Evolutionary conservation across 2,329 filamentous ascomycete genomes (phyloP).

Genomic region (Ceratocystiopsis sp.): DNA sequence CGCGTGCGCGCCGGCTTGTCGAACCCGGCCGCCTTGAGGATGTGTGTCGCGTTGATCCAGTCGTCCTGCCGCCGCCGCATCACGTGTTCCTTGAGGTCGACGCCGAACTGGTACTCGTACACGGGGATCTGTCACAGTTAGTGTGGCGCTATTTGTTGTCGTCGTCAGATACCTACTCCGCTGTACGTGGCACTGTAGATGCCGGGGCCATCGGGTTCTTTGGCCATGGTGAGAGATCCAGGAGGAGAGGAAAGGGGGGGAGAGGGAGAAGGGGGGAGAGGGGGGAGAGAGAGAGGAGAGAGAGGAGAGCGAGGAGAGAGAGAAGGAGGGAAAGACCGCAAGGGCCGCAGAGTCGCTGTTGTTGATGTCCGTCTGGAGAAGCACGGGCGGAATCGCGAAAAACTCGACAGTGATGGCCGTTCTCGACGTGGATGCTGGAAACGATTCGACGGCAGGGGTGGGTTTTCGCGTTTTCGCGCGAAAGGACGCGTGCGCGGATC

Average conservation of each 20-base stretch:
- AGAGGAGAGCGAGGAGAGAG: too few species aligned
- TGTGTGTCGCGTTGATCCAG: conserved; percentile 99
- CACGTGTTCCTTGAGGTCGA: conserved; percentile 67
- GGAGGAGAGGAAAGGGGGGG: not conserved
- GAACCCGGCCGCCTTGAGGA: conserved; percentile 89
- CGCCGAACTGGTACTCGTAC: conserved; percentile 78
- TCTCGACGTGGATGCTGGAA: too few species aligned
- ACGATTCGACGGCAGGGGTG: too few species aligned
- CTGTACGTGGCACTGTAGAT: conserved; percentile 55
- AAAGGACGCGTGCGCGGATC: too few species aligned
- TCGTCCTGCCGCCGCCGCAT: conserved; percentile 89
- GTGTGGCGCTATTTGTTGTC: too few species aligned
- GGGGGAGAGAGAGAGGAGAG: too few species aligned
- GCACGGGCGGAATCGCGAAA: too few species aligned
- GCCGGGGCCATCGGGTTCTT: conserved; percentile 24
- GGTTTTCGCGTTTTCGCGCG: too few species aligned
- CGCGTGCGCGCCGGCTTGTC: conserved; percentile 92
- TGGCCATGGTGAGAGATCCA: conserved; percentile 25
- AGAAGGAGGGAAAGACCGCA: not conserved
- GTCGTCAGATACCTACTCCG: conserved; percentile 39
- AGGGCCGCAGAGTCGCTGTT: too few species aligned
- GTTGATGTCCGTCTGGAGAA: too few species aligned
- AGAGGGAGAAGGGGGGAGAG: not conserved
- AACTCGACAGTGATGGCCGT: too few species aligned
- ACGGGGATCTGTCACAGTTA: conserved; percentile 64